These are phyloP conservation scores for Dictyostelium firmibasis DNA, from an alignment of 78 protist species.

Conservation along the genomic window DNA sequence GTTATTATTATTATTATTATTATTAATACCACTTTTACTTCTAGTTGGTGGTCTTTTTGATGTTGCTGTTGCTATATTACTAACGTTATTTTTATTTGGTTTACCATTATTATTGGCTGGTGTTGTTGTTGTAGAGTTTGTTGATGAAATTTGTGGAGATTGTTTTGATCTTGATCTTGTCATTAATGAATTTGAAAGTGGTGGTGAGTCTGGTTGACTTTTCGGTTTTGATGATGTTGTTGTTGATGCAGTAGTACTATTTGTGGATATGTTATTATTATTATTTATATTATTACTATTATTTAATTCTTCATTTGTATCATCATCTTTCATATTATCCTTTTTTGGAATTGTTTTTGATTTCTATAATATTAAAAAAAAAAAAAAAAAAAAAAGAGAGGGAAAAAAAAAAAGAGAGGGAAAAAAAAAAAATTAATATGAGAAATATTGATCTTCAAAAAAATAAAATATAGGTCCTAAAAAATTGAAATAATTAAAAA, in stretches of 20 bases:
- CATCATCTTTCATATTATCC: background rate
- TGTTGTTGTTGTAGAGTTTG: background rate
- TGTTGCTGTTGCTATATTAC: background rate
- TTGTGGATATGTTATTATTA: background rate
- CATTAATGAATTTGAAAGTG: background rate
- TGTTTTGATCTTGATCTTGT: slow-evolving; percentile 4
- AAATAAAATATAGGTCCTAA: background rate
- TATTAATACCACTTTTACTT: background rate
- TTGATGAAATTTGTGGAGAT: background rate
- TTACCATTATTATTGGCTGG: background rate
- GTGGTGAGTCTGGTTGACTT: background rate
- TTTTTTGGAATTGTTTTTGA: background rate
- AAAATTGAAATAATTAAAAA: too few relatives aligned
- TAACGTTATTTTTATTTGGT: background rate
- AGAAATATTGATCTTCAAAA: background rate
- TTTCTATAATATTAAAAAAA: background rate
- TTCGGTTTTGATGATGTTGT: background rate
- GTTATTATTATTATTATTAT: background rate
- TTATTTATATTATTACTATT: background rate
- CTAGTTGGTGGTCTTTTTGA: slow-evolving; percentile 19
- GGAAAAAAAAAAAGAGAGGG: background rate
- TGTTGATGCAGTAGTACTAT: background rate
- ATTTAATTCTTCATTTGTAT: background rate
- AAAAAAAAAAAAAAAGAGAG: background rate
- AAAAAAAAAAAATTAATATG: background rate